A percentile compares a stretch with the other conserved stretches of the same genome.
Conservation (phyloP, 2,329 filamentous ascomycete species). For the Diaporthe sp. region DNA sequence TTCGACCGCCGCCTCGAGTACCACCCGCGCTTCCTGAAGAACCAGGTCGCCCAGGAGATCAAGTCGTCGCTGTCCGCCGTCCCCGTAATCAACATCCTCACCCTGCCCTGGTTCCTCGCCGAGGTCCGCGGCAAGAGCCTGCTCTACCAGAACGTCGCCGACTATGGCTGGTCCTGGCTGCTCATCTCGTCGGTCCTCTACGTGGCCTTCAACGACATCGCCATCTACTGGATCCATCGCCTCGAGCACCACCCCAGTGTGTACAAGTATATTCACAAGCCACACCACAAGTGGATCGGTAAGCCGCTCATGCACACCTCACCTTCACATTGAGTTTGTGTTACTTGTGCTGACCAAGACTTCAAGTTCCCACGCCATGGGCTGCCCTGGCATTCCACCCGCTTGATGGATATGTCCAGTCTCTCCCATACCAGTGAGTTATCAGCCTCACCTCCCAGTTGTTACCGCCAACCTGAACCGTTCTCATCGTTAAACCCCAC, state of each 20-base stretch:
- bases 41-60: slow-evolving; percentile 61
- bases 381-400: slow-evolving; percentile 63
- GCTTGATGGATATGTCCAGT: slow-evolving; percentile 60
- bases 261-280: slow-evolving; percentile 63
- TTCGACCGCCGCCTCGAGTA: slow-evolving; percentile 61
- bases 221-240: slow-evolving; percentile 64
- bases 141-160: slow-evolving; percentile 55
- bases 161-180: slow-evolving; percentile 58
- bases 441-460: neutral
- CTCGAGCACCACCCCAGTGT: slow-evolving; percentile 60
- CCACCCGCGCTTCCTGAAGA: slow-evolving; percentile 63
- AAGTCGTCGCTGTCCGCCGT: slow-evolving; percentile 57
- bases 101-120: slow-evolving; percentile 59
- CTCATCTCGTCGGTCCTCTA: slow-evolving; percentile 55
- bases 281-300: slow-evolving; percentile 65
- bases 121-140: slow-evolving; percentile 62
- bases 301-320: slow-evolving; percentile 41
- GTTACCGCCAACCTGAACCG: no score
- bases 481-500: slow-evolving; percentile 29
- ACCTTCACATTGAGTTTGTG: neutral
- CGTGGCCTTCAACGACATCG: slow-evolving; percentile 61
- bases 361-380: slow-evolving; percentile 59
- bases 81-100: slow-evolving; percentile 60
- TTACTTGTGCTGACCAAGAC: slow-evolving; percentile 16
- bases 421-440: slow-evolving; percentile 60